A percentile compares a stretch with the other conserved stretches of the same genome.
Evolutionary conservation across 257 asterid species (phyloP).

Genomic region (Penstemon barbatus): DNA sequence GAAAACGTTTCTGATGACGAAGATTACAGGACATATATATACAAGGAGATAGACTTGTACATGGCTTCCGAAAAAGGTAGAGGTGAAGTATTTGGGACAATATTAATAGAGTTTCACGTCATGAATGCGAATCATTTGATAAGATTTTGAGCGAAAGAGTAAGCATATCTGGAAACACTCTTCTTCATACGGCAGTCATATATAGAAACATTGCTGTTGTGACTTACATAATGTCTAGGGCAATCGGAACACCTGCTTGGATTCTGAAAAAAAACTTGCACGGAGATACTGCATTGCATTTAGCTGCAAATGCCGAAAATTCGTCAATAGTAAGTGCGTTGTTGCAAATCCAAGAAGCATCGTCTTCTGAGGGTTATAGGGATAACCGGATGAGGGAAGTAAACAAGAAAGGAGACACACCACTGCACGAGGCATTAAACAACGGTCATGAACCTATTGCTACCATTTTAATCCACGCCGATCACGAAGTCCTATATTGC

Average conservation of each 20-base stretch:
- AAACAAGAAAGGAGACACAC: no score
- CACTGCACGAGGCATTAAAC: constrained; percentile 27
- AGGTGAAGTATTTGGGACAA: neutral
- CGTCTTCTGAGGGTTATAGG: neutral
- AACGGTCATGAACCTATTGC: constrained; percentile 16
- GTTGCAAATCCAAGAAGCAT: neutral
- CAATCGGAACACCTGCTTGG: constrained; percentile 1
- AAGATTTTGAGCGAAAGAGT: constrained; percentile 9
- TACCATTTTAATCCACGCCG: constrained; percentile 18
- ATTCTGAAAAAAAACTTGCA: constrained; percentile 25
- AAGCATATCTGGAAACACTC: constrained; percentile 26
- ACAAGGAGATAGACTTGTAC: constrained; percentile 22
- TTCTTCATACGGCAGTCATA: constrained; percentile 27
- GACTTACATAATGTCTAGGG: neutral
- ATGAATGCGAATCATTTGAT: neutral
- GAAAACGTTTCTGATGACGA: neutral
- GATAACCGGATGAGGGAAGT: no score
- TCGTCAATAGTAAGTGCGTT: constrained; percentile 14
- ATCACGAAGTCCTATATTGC: constrained; percentile 18
- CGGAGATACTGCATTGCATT: constrained; percentile 44
- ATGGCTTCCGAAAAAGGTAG: constrained; percentile 25
- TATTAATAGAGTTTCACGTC: constrained; percentile 7
- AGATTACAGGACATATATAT: neutral
- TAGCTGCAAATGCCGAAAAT: constrained; percentile 43
- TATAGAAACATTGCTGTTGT: constrained; percentile 12